A percentile compares a stretch with the other conserved stretches of the same genome.
phyloP scores from a whole-genome alignment of 2,329 filamentous ascomycete species.

The Orbilia blumenaviensis region DNA sequence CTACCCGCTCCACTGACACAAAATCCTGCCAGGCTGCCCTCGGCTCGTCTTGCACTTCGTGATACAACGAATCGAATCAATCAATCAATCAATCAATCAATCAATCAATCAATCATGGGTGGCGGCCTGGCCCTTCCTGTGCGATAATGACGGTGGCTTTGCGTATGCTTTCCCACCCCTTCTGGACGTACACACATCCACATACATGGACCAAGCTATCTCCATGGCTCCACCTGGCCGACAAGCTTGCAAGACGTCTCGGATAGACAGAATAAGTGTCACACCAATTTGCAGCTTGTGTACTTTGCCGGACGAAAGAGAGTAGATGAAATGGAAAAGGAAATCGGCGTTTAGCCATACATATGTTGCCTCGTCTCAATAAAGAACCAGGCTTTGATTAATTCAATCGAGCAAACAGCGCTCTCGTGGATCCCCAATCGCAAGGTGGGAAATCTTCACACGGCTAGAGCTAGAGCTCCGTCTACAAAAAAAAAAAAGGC shows the following conservation, averaged over 20 bases:
- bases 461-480: constrained; percentile 1
- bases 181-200: constrained; percentile 4
- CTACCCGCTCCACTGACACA: background rate
- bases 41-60: constrained; percentile 45
- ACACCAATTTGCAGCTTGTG: constrained; percentile 4
- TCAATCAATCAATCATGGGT: no score
- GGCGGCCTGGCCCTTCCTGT: constrained; percentile 28
- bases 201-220: constrained; percentile 14
- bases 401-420: background rate
- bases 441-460: background rate
- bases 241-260: constrained; percentile 1
- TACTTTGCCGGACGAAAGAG: background rate
- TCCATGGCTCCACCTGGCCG: constrained; percentile 22
- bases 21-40: constrained; percentile 1
- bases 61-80: constrained; percentile 15
- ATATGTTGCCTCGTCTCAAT: constrained; percentile 23
- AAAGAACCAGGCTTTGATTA: background rate
- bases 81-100: no score
- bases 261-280: constrained; percentile 13
- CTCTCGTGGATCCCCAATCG: no score
- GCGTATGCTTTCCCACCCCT: constrained; percentile 33
- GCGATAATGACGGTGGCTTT: constrained; percentile 52
- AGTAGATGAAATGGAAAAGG: background rate
- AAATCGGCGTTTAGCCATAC: constrained; percentile 35
- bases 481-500: no score